These are phyloP conservation scores for Ballota nigra DNA, from an alignment of 257 asterid genomes.

Conservation along the genomic window DNA sequence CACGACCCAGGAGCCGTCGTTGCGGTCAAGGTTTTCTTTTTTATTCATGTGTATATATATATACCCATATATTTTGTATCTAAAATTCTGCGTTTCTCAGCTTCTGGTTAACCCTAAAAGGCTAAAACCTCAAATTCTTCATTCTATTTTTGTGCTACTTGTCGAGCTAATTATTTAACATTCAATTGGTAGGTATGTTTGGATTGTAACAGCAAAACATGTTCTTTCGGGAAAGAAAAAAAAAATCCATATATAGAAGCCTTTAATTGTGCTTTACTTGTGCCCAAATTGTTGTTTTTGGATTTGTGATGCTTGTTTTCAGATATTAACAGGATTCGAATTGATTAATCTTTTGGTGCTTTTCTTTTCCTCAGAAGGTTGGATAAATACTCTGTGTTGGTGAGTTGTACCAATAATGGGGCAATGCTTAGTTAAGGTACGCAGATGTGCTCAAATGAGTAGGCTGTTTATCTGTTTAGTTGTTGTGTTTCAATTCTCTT, in stretches of 20 bases:
- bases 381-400: conserved; percentile 2
- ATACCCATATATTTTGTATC: no score
- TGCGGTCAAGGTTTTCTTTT: conserved; percentile 21
- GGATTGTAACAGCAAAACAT: background rate
- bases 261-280: conserved; percentile 5
- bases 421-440: conserved; percentile 45
- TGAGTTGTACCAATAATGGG: conserved; percentile 35
- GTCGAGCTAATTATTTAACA: background rate
- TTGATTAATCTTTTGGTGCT: background rate
- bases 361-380: background rate
- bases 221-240: background rate
- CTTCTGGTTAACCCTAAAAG: background rate
- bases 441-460: conserved; percentile 2
- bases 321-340: background rate
- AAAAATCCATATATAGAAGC: background rate
- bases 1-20: conserved; percentile 13
- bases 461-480: background rate
- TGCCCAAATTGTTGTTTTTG: background rate
- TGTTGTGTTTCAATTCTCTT: background rate
- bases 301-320: conserved; percentile 13
- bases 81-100: background rate
- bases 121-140: conserved; percentile 2
- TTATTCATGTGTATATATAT: background rate
- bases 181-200: background rate
- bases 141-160: background rate